A percentile compares a stretch with the other conserved stretches of the same genome.
phyloP scores from a whole-genome alignment of 1,139 yeast species.

The Geotrichum carabidarum region DNA sequence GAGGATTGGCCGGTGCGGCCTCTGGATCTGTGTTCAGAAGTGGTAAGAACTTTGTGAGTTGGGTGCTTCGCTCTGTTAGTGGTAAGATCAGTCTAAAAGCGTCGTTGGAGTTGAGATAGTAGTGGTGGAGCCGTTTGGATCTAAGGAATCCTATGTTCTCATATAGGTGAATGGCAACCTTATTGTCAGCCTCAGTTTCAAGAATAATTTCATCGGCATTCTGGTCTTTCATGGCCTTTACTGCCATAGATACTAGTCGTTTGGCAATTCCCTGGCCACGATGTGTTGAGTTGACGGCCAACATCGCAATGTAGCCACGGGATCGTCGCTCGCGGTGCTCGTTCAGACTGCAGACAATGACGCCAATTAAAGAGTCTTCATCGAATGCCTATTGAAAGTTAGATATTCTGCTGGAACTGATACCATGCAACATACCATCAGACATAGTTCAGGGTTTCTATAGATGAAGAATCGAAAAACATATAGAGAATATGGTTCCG shows the following conservation, averaged over 20 bases:
- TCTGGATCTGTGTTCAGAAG: not conserved
- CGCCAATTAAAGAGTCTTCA: constrained; percentile 54
- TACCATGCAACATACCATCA: constrained; percentile 39
- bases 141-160: constrained; percentile 84
- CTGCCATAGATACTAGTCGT: constrained; percentile 55
- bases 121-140: constrained; percentile 73
- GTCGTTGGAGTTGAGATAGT: constrained; percentile 87
- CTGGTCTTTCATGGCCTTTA: constrained; percentile 58
- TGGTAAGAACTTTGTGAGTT: constrained; percentile 38
- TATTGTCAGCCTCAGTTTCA: constrained; percentile 84
- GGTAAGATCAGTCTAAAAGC: constrained; percentile 79
- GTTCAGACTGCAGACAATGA: constrained; percentile 79
- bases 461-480: constrained; percentile 65
- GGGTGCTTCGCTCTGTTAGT: constrained; percentile 47
- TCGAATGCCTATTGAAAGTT: constrained; percentile 27
- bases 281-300: constrained; percentile 68
- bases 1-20: not conserved
- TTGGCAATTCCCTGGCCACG: constrained; percentile 83
- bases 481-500: constrained; percentile 70
- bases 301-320: constrained; percentile 94
- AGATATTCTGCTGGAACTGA: not conserved
- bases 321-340: constrained; percentile 60
- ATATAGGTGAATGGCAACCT: constrained; percentile 69
- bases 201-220: constrained; percentile 81
- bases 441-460: constrained; percentile 63